Evolutionary conservation across 495 filamentous ascomycete species (phyloP), one percentile per base, ranked within the genome.

Genomic region (Recurvomyces mirabilis): DNA sequence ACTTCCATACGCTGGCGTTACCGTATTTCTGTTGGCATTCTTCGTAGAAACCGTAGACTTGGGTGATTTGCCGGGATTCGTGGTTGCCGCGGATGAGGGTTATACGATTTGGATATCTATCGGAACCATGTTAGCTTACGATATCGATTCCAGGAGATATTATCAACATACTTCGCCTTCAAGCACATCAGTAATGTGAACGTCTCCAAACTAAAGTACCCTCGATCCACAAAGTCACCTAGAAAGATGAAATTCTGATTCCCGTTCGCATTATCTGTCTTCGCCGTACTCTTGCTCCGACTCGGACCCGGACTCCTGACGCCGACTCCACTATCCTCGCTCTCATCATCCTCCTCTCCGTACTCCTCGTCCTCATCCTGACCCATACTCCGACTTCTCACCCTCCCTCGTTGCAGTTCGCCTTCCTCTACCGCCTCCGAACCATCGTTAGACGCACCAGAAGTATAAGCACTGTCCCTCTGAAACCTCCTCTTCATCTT

Each of bases 11-110:
- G 7, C 86, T 93, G 5, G 91, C 91, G 60, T 94, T 96, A 45
- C 89, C 89, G 57, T 98, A 98, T 59, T 98, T 98, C 54, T 84
- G 82, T 57, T 93, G 84, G 64, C 91, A 98, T 58, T 98, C 91
- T 56, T 96, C 91, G 68, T 96, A 95, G 67, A 98, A 98, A 3
- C 91, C 91, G 56, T 98, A 98, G 4, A 98, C 91, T 60, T 95
- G 89, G 7, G 91, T 98, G 47, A 98, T 98, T 60, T 98, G 91
- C 13, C 91, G 79, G 14, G 89, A 95, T 57, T 98, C 91, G 61
- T 98, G 91, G 56, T 98, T 98, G 23, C 91, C 91, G 28, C 91
- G 88, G 22, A 98, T 87, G 26, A 98, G 76, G 10, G 93, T 94
- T 51, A 98, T 86, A 38, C 83, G 74, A 60, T 96, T 88, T 19